Evolutionary conservation across 164 flowering plant genomes (phyloP), one percentile per base, ranked within the genome.

Genomic region (Echeveria elegans): DNA sequence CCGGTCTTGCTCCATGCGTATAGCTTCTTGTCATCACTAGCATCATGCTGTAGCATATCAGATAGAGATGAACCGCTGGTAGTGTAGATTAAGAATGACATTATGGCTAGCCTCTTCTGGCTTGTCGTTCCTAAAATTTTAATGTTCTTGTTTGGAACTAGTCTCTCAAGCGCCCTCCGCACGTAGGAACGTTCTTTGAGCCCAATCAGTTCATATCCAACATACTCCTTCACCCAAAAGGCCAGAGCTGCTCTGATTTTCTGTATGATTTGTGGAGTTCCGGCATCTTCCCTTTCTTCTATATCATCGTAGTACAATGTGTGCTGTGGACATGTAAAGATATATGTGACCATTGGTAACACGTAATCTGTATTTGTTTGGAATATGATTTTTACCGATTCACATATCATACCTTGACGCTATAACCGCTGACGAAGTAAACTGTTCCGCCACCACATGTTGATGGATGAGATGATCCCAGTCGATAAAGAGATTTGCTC

Each of bases 381-480:
- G 10, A 9, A 21, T 50, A 50, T 50, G 56, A 6, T 50, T 53
- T 21, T 53, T n/a, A 6, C 8, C 2, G 24, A 67, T 56, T n/a
- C n/a, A n/a, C 21, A 32, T 61, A 60, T 19, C 47, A 12, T 76
- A 83, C 92, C 83, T 78, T 56, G 48, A 82, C 89, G 62, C 29
- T 68, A 64, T 74, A 83, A 32, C 88, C 79, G 63, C 85, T 91
- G 65, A 87, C 93, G 68, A 77, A 91, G 62, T 66, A 40, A 16
- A 88, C 97, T 31, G 89, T 88, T 26, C 94, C 92, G 12, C 90
- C 92, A 32, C 93, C 94, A 76, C 89, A 86, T 16, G 94, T 86
- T 36, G 92, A 85, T 11, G 92, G 97, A 8, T 87, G 77, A 24
- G 80, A 74, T 58, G 80, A 72, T 38, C 70, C 69, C 7, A 86